Base-by-base conservation (phyloP, 192 early-diverging fungal species). In the Backusella morwellensis region DNA sequence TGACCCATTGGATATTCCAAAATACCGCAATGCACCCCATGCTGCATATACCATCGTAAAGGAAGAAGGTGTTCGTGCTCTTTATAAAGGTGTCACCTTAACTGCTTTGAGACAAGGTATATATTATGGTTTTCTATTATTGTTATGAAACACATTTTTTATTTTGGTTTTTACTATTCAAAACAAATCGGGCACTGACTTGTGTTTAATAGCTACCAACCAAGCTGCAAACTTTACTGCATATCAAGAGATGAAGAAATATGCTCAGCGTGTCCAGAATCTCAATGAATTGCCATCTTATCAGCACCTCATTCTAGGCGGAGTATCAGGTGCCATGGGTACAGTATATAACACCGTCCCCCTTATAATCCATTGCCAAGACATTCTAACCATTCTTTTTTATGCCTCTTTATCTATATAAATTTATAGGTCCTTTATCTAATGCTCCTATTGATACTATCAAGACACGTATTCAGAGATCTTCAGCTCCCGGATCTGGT, bases 171-270 rank as follows among this genome's bases (percentile, higher is more conserved):
- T 52, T 54, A n/a, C 5, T 54, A 23, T 14, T 63, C 11, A 29
- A 21, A n/a, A 41, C 5, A 17, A 68, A 17, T 11, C 11, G 29
- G 14, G 9, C 4, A 70, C 14, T 21, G 15, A 32, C 19, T 72
- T 35, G 54, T 35, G 26, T 1, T 63, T 73, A 29, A 26, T 66
- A 92, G 94, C 93, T 32, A 97, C 94, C 59, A 99, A 99, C 88
- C 97, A 99, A 82, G 97, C 96, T 35, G 97, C 94, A 77, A 99
- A 99, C 89, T 99, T 99, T 81, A 97, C 97, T 2, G 94, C 94
- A 17, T 99, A 98, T 86, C 94, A 96, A 72, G 93, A 93, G 81
- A 87, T 99, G 81, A 97, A 97, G 83, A 91, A 90, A 40, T 83
- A 88, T 23, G 90, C 94, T 8, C 84, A 89, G 76, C 84, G 87